Base-by-base conservation (phyloP, 148 eudicot species). In the Polygonum aviculare region DNA sequence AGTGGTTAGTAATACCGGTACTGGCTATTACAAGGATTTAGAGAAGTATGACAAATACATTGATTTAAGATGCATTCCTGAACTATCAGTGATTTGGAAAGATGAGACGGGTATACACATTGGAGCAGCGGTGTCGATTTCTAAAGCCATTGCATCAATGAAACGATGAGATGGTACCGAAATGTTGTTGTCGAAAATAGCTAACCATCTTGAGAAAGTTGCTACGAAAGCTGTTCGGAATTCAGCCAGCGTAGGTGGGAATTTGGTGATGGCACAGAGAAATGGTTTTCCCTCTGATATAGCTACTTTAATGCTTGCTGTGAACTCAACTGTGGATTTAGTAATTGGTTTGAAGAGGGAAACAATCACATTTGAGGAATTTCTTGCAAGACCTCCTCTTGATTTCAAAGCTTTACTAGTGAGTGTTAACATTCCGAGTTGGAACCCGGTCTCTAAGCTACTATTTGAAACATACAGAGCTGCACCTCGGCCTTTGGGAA, bases 231-330 rank as follows among this genome's bases (percentile, higher is more conserved):
- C 80, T 48, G 75, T 95, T 44, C 80, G 97, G 77, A 95, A 95
- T 78, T 87, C 91, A 59, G 98, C 91, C 19, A 95, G 97, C 78
- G 36, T 95, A 48, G 98, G 97, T 31, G 98, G 98, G 21, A 95
- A 95, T 86, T 81, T 95, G 74, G 84, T 91, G 14, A 95, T 95
- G 97, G 96, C 98, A 22, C 97, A 95, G 75, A 86, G 88, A 75
- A 82, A 81, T 44, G 65, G 79, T 69, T 95, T 95, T 82, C 97
- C 98, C 62, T 95, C 98, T 7, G 98, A 95, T 80, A 84, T 92
- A 54, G 91, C 84, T 75, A 95, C 98, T 6, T 73, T 95, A 76
- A 88, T 95, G 75, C 86, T 95, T 75, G 92, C 91, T 39, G 88
- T 87, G 31, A 86, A 82, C 78, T 77, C 97, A 0, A 82, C 77